These are phyloP conservation scores for Diaporthe capsici DNA, from an alignment of 2,329 filamentous ascomycete species.

Conservation along the genomic window DNA sequence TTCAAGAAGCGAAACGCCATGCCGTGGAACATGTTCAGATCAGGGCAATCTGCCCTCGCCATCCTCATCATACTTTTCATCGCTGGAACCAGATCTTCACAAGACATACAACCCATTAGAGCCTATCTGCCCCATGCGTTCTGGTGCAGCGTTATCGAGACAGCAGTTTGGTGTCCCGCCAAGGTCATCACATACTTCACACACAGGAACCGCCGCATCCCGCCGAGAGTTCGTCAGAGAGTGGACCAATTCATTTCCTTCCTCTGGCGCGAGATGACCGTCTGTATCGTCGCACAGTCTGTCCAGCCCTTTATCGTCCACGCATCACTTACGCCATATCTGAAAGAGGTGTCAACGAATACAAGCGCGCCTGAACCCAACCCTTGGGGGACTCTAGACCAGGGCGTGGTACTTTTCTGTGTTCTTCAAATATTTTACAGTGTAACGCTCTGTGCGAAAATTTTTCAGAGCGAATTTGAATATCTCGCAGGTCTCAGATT, in stretches of 20 bases:
- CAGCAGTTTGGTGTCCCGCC: neutral
- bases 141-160: neutral
- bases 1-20: neutral
- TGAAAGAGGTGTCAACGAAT: neutral
- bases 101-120: too few relatives aligned
- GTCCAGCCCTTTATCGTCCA: neutral
- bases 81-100: neutral
- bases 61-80: neutral
- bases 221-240: neutral
- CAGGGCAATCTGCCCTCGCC: neutral
- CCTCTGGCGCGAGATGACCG: neutral
- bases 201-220: neutral
- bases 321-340: neutral
- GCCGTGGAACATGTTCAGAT: fast-evolving
- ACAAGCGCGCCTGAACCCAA: neutral
- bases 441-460: neutral
- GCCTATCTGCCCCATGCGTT: neutral
- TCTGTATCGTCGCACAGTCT: neutral
- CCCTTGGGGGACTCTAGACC: neutral
- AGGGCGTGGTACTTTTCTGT: neutral
- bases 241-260: neutral
- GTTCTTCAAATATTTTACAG: neutral
- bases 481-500: fast-evolving
- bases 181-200: neutral
- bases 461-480: neutral